These are phyloP conservation scores for Globisporangium barbulae DNA, from an alignment of 352 stramenopile genomes.

Conservation along the genomic window DNA sequence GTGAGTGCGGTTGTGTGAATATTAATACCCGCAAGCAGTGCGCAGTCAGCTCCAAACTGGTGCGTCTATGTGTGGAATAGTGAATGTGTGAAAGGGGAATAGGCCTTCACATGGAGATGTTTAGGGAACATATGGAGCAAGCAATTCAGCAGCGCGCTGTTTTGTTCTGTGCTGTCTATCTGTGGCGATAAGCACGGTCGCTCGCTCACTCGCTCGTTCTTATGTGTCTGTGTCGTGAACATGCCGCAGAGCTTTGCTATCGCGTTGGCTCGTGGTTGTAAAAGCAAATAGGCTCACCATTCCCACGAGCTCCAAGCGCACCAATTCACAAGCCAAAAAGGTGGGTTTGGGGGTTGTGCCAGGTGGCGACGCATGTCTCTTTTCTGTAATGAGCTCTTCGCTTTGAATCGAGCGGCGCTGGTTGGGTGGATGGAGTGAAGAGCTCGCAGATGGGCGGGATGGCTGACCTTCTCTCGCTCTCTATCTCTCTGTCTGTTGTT, in stretches of 20 bases:
- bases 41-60: background rate
- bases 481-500: conserved; percentile 8
- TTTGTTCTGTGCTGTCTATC: background rate
- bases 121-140: background rate
- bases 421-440: conserved; percentile 12
- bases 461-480: conserved; percentile 7
- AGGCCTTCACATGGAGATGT: background rate
- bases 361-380: conserved; percentile 6
- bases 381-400: conserved; percentile 10
- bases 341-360: conserved; percentile 15
- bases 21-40: background rate
- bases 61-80: background rate
- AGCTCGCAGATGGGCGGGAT: conserved; percentile 2
- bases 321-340: conserved; percentile 1
- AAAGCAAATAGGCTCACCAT: too few relatives aligned
- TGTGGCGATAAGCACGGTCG: background rate
- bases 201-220: background rate
- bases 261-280: background rate
- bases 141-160: background rate
- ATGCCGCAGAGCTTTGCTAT: background rate
- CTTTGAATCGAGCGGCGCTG: background rate
- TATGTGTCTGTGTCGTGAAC: background rate
- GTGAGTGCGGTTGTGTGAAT: background rate
- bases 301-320: background rate
- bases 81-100: conserved; percentile 4